phyloP scores from a whole-genome alignment of 352 stramenopile genomes.

The Phytopythium montanum region DNA sequence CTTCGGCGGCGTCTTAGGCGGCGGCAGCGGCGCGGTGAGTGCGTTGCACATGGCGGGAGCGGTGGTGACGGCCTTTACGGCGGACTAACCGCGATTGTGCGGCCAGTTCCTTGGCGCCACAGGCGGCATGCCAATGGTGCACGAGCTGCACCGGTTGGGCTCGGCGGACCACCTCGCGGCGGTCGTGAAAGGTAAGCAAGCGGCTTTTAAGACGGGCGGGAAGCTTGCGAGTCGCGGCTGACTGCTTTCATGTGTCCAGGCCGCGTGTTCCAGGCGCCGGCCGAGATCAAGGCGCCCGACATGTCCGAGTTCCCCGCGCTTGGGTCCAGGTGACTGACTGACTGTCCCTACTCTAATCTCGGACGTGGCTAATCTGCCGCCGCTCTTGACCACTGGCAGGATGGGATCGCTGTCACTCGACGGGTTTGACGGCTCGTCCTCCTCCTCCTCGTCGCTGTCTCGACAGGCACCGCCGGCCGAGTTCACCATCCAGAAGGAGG shows the following conservation, averaged over 20 bases:
- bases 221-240: neutral
- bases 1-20: conserved; percentile 48
- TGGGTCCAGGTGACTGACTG: conserved; percentile 36
- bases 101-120: conserved; percentile 49
- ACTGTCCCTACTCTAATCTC: neutral
- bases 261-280: conserved; percentile 41
- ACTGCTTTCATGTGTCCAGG: conserved; percentile 17
- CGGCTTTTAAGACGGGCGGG: neutral
- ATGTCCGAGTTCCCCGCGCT: conserved; percentile 85
- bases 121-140: conserved; percentile 27
- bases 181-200: conserved; percentile 25
- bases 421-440: conserved; percentile 28
- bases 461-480: conserved; percentile 53
- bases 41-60: neutral
- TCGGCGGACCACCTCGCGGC: conserved; percentile 30
- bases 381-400: conserved; percentile 27
- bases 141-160: conserved; percentile 64
- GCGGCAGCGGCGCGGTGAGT: conserved; percentile 34
- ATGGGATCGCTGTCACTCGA: conserved; percentile 63
- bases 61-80: neutral
- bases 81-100: neutral
- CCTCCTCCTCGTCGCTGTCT: conserved; percentile 18
- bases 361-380: neutral
- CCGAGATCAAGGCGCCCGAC: conserved; percentile 71
- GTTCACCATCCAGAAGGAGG: conserved; percentile 87